Evolutionary conservation across 768 basidiomycete genomes (phyloP).

Genomic region (Leccinum subgranulosum): DNA sequence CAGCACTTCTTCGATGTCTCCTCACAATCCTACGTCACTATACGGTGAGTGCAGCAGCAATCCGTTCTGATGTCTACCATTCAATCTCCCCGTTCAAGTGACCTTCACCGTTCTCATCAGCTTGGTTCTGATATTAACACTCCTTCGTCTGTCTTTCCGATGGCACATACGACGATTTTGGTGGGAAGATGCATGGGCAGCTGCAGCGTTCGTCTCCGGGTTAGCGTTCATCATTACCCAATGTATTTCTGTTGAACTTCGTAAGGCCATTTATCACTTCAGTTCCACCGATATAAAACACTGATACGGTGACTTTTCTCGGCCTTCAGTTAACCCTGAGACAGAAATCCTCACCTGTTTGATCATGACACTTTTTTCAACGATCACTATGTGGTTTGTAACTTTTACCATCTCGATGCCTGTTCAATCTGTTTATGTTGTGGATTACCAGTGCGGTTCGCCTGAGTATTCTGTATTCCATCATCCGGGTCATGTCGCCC

Average conservation of each 20-base stretch:
- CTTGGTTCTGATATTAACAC: constrained; percentile 7
- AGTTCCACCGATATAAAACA: not conserved
- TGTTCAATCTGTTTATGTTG: not conserved
- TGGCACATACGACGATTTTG: constrained; percentile 5
- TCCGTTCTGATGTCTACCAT: not conserved
- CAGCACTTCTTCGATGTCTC: too few relatives aligned
- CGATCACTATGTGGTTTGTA: not conserved
- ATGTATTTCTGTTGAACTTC: not conserved
- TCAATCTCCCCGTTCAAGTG: not conserved
- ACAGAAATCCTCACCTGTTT: not conserved
- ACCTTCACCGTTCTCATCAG: not conserved
- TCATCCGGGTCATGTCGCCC: not conserved
- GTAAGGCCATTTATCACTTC: not conserved
- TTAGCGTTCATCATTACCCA: not conserved
- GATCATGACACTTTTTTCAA: not conserved
- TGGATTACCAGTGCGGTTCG: not conserved
- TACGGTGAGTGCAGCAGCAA: not conserved
- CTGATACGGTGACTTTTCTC: not conserved
- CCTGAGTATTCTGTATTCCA: not conserved
- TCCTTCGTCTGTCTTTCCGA: constrained; percentile 16
- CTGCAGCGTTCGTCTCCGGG: not conserved
- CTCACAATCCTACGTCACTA: not conserved
- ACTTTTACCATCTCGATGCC: not conserved
- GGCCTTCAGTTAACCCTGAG: not conserved
- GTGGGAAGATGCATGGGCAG: constrained; percentile 14